Conservation (phyloP, 192 early-diverging fungal species). For the Coemansia sp. region DNA sequence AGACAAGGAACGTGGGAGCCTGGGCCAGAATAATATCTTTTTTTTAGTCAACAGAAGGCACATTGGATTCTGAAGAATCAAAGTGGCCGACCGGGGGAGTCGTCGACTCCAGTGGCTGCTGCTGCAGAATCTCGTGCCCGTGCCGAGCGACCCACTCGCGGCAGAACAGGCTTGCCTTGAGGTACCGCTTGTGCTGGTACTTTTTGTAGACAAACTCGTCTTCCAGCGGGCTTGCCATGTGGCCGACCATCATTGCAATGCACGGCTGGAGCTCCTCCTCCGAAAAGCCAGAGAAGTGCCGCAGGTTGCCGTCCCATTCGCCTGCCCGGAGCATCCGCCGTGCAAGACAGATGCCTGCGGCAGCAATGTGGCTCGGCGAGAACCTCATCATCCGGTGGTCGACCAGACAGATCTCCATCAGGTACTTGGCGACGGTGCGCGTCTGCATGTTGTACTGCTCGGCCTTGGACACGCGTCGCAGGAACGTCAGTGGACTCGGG, state of each 20-base stretch:
- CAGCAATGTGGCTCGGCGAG: constrained; percentile 75
- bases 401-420: constrained; percentile 91
- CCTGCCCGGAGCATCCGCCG: constrained; percentile 74
- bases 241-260: constrained; percentile 71
- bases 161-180: constrained; percentile 81
- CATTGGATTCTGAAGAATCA: not conserved
- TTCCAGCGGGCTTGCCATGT: constrained; percentile 55
- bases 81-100: constrained; percentile 29
- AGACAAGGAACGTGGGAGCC: no score
- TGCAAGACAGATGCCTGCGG: constrained; percentile 77
- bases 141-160: constrained; percentile 73
- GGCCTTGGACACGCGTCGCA: constrained; percentile 84
- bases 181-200: constrained; percentile 75
- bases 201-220: constrained; percentile 80
- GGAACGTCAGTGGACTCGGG: constrained; percentile 90
- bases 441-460: constrained; percentile 89
- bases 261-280: constrained; percentile 65
- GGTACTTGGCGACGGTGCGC: constrained; percentile 90
- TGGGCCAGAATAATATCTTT: not conserved
- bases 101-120: no score
- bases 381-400: constrained; percentile 77
- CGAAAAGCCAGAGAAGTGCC: constrained; percentile 79
- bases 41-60: not conserved
- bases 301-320: constrained; percentile 75
- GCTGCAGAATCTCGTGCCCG: constrained; percentile 25